phyloP scores from a whole-genome alignment of 495 filamentous ascomycete genomes.

The Parathielavia appendiculata region DNA sequence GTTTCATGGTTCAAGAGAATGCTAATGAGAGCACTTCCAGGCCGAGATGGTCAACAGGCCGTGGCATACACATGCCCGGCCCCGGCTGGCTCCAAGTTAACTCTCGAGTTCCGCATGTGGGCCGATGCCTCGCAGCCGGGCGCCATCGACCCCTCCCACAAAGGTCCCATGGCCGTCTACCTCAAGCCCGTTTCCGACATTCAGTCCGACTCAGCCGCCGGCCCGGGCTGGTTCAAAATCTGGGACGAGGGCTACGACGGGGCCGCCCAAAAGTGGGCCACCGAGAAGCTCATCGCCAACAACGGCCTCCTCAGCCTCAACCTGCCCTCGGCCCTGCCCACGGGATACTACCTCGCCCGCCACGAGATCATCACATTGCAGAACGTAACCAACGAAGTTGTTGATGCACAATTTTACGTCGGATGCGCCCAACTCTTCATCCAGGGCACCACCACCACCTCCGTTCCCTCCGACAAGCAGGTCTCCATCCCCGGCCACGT shows the following conservation, averaged over 20 bases:
- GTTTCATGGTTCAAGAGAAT: too few relatives aligned
- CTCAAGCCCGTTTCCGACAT: constrained; percentile 56
- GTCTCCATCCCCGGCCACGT: constrained; percentile 65
- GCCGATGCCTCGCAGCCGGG: constrained; percentile 52
- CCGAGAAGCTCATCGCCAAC: constrained; percentile 58
- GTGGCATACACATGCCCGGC: constrained; percentile 56
- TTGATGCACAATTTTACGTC: constrained; percentile 60
- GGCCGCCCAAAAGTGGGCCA: constrained; percentile 55
- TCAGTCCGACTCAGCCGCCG: constrained; percentile 38
- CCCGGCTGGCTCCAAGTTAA: constrained; percentile 50
- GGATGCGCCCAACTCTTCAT: constrained; percentile 70
- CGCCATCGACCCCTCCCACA: constrained; percentile 57
- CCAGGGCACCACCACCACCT: constrained; percentile 33
- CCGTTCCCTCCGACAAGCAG: constrained; percentile 37
- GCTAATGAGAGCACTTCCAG: constrained; percentile 31
- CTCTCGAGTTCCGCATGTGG: constrained; percentile 58
- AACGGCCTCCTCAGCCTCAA: constrained; percentile 57
- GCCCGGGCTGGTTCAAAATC: constrained; percentile 78
- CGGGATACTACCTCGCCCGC: constrained; percentile 64
- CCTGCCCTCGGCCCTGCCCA: constrained; percentile 55
- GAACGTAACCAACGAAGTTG: constrained; percentile 44
- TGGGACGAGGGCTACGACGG: constrained; percentile 60
- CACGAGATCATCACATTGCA: constrained; percentile 67
- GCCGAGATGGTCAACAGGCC: constrained; percentile 49
- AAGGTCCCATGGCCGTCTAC: constrained; percentile 68